Conservation (phyloP, 2,329 filamentous ascomycete genomes). For the Fusarium sp. region DNA sequence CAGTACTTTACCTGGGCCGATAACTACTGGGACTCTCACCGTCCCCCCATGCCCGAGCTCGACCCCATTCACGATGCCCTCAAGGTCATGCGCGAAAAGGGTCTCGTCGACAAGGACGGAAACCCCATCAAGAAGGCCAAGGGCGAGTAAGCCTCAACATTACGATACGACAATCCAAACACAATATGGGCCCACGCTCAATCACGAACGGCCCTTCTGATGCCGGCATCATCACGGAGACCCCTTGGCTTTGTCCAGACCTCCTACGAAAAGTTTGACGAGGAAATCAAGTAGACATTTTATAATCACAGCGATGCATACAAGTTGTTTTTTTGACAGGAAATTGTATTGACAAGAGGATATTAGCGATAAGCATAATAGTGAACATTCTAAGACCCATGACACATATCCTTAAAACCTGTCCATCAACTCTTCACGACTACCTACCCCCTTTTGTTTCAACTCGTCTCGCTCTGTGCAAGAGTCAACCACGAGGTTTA, state of each 20-base stretch:
- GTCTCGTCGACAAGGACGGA: conserved; percentile 56
- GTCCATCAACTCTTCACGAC: conserved; percentile 29
- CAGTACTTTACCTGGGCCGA: conserved; percentile 62
- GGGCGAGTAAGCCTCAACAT: conserved; percentile 35
- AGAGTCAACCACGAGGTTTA: conserved; percentile 9
- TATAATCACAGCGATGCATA: conserved; percentile 35
- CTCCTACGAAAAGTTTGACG: conserved; percentile 30
- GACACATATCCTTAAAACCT: conserved; percentile 46
- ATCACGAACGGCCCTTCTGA: conserved; percentile 17
- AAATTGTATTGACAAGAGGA: conserved; percentile 44
- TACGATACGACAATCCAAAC: not conserved
- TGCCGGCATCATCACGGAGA: conserved; percentile 32
- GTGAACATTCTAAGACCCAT: conserved; percentile 40
- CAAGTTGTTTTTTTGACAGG: conserved; percentile 35
- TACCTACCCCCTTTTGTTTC: not conserved
- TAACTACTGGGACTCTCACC: conserved; percentile 56
- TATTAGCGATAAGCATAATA: conserved; percentile 43
- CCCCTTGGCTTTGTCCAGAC: conserved; percentile 13
- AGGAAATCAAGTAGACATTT: conserved; percentile 25
- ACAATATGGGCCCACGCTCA: not conserved
- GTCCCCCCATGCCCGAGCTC: conserved; percentile 54
- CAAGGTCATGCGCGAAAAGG: conserved; percentile 56
- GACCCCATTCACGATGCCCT: conserved; percentile 58
- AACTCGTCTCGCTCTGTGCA: not conserved
- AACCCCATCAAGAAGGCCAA: conserved; percentile 50